Evolutionary conservation across 163 green algal species (phyloP), one percentile per base, ranked within the genome.

Genomic region (Volvox carteri): DNA sequence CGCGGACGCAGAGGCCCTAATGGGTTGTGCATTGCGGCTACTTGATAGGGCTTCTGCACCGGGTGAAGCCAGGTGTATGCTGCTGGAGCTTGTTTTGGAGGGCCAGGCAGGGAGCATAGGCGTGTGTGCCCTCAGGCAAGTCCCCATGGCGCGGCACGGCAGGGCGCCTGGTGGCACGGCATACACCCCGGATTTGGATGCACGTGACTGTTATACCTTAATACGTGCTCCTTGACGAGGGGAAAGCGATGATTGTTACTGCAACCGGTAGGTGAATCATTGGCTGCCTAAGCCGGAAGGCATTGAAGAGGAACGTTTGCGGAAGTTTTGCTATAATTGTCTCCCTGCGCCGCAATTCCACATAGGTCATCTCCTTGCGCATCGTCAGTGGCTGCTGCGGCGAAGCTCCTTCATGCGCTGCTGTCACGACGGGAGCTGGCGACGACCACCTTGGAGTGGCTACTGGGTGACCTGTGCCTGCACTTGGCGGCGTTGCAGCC

Each of bases 341-440:
- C n/a, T n/a, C n/a, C n/a, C n/a, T n/a, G n/a, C n/a, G n/a, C n/a
- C n/a, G n/a, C n/a, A n/a, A n/a, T n/a, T n/a, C n/a, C n/a, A n/a
- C n/a, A n/a, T n/a, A 80, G 73, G 42, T 65, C 73, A 4, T 67
- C 44, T 9, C 73, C 73, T 7, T 46, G 25, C 1, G 5, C 41
- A 44, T 33, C 62, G 7, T 37, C 33, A 5, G 79, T 86, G 4
- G 46, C 79, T 0, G 37, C 60, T 1, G 79, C 62, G 5, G 79
- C 62, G 39, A 75, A 75, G 44, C n/a, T 78, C 28, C 42, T 78
- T 18, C 42, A 67, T 23, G 58, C 78, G 9, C 11, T 86, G 52
- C 23, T 86, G 11, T 46, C 78, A 2, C n/a, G 54, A 23, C 5
- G 28, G 28, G 25, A 25, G 3, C 7, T 78, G 30, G 41, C 62